Percentiles rank a stretch among this genome's conserved stretches.
These are phyloP conservation scores for Komagataella pastoris DNA, from an alignment of 805 yeast species.

Conservation along the genomic window DNA sequence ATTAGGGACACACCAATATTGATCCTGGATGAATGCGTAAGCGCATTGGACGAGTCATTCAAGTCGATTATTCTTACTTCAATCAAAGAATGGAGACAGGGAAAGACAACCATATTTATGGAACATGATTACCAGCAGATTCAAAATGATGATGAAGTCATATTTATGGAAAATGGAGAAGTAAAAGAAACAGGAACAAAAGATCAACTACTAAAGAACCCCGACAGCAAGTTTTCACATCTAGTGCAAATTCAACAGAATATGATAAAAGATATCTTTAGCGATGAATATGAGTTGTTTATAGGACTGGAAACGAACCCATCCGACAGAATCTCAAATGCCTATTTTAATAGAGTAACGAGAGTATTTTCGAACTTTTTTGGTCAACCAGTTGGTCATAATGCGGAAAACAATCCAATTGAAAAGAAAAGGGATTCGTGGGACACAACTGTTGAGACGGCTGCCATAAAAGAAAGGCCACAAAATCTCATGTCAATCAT, in stretches of 20 bases:
- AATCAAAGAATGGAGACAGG: slow-evolving; percentile 46
- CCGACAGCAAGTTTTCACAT: slow-evolving; percentile 2
- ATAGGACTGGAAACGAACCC: background rate
- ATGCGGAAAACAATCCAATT: background rate
- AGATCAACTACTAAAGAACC: slow-evolving; percentile 13
- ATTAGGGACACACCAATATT: slow-evolving; percentile 62
- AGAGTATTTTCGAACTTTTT: background rate
- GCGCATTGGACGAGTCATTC: slow-evolving; percentile 57
- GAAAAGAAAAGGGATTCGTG: background rate
- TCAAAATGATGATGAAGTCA: slow-evolving; percentile 38
- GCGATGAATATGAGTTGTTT: slow-evolving; percentile 2
- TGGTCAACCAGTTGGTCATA: background rate
- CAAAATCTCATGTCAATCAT: slow-evolving; percentile 9
- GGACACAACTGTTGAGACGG: background rate
- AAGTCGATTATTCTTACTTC: slow-evolving; percentile 31
- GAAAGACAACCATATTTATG: slow-evolving; percentile 65
- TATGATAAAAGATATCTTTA: background rate
- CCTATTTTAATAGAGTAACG: background rate
- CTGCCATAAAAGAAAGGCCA: slow-evolving; percentile 2
- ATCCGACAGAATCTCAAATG: background rate
- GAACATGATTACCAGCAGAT: slow-evolving; percentile 68
- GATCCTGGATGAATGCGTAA: slow-evolving; percentile 74
- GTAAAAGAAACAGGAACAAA: slow-evolving; percentile 32
- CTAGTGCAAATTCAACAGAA: background rate
- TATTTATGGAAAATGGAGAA: slow-evolving; percentile 45